These are phyloP conservation scores for Coleophoma cylindrospora DNA, from an alignment of 2,329 filamentous ascomycete species.

Conservation along the genomic window DNA sequence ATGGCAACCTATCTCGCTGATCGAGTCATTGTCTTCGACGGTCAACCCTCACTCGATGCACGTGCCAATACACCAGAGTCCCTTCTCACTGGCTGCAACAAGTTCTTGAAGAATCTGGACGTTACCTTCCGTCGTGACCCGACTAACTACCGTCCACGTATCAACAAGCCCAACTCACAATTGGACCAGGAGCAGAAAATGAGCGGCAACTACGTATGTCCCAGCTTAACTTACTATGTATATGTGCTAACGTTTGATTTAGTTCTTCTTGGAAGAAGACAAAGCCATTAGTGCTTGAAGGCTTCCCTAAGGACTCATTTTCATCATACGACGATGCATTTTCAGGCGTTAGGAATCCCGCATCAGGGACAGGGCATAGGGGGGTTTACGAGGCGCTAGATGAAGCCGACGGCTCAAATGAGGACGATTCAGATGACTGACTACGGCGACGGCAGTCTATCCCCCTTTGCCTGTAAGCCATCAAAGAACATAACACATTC, in stretches of 20 bases:
- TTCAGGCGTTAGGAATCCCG: conserved; percentile 24
- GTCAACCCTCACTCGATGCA: conserved; percentile 81
- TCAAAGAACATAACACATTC: too few relatives aligned
- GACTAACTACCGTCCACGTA: conserved; percentile 91
- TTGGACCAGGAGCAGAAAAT: conserved; percentile 97
- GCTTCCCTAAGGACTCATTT: conserved; percentile 42
- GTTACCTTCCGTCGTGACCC: conserved; percentile 98
- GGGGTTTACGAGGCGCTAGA: conserved; percentile 30
- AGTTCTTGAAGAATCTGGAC: conserved; percentile 91
- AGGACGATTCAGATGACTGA: conserved; percentile 61
- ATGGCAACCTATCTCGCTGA: conserved; percentile 79
- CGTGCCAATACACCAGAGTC: conserved; percentile 89
- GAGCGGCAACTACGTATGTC: conserved; percentile 80
- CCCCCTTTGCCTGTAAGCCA: conserved; percentile 51
- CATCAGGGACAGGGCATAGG: conserved; percentile 21
- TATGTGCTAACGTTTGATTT: conserved; percentile 9
- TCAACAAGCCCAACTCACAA: conserved; percentile 96
- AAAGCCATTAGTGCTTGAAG: conserved; percentile 50
- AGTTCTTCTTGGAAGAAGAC: conserved; percentile 94
- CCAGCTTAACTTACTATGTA: conserved; percentile 2
- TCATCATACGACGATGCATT: conserved; percentile 22
- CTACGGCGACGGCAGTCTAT: conserved; percentile 55
- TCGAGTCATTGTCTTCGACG: conserved; percentile 97
- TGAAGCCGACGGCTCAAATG: conserved; percentile 56
- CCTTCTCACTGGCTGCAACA: conserved; percentile 88